Evolutionary conservation across 306 rosid genomes (phyloP).

Genomic region (Malus orientalis): DNA sequence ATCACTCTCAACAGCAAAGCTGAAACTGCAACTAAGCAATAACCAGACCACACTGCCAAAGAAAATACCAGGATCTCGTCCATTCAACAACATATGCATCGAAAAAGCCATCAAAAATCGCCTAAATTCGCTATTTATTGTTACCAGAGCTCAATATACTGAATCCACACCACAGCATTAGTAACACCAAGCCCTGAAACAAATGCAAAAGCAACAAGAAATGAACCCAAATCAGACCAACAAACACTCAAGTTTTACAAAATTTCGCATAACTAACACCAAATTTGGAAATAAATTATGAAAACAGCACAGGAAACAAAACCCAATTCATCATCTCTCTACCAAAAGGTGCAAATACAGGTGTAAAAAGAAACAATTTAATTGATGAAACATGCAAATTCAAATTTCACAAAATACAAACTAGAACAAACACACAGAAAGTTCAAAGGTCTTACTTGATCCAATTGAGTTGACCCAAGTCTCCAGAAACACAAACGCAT

Average conservation of each 20-base stretch:
- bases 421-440: not conserved
- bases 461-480: constrained; percentile 15
- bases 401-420: not conserved
- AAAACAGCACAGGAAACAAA: not conserved
- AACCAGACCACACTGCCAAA: constrained; percentile 30
- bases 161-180: not conserved
- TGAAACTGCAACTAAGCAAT: constrained; percentile 33
- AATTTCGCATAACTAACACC: not conserved
- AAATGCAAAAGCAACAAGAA: not conserved
- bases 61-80: constrained; percentile 17
- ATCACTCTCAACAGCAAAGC: constrained; percentile 45
- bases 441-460: not conserved
- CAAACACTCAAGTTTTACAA: not conserved
- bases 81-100: constrained; percentile 28
- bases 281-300: constrained; percentile 4
- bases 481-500: not conserved
- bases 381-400: not conserved
- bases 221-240: not conserved
- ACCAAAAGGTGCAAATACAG: not conserved
- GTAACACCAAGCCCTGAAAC: not conserved
- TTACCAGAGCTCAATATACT: constrained; percentile 7
- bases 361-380: not conserved
- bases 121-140: not conserved
- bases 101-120: constrained; percentile 5
- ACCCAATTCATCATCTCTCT: constrained; percentile 2